phyloP scores from a whole-genome alignment of 2,329 filamentous ascomycete species.

The Paecilomyces sp. region DNA sequence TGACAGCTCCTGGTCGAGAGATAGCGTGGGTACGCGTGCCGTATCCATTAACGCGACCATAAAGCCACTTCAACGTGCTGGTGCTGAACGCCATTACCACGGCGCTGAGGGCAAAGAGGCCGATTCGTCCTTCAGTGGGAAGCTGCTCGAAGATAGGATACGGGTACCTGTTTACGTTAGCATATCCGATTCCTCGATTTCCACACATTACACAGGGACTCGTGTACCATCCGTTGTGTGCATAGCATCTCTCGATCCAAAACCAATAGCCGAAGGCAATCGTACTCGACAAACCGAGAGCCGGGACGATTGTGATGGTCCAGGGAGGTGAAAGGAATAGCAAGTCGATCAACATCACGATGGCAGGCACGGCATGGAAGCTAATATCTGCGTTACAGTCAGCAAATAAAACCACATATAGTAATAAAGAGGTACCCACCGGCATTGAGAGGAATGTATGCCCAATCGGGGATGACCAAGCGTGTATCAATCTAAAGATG shows the following conservation, averaged over 20 bases:
- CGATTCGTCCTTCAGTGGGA: constrained; percentile 56
- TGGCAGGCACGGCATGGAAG: constrained; percentile 46
- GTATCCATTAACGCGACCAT: constrained; percentile 46
- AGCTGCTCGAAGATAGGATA: constrained; percentile 76
- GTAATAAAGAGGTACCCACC: constrained; percentile 18
- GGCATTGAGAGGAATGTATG: constrained; percentile 27
- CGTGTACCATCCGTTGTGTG: constrained; percentile 52
- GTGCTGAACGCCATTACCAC: constrained; percentile 66
- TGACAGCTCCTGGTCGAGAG: constrained; percentile 23
- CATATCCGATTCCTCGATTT: neutral
- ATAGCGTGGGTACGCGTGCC: constrained; percentile 13
- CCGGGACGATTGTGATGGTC: constrained; percentile 47
- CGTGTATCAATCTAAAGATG: constrained; percentile 32
- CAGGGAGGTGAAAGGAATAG: constrained; percentile 55
- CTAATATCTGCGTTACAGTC: constrained; percentile 28
- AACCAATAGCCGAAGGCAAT: constrained; percentile 57
- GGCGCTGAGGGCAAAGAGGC: constrained; percentile 64
- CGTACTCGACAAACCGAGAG: constrained; percentile 40
- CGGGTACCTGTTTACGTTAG: constrained; percentile 57
- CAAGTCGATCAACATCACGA: constrained; percentile 49
- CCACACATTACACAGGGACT: neutral
- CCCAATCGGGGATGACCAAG: constrained; percentile 44
- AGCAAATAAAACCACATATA: neutral
- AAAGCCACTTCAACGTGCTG: constrained; percentile 59
- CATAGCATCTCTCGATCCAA: constrained; percentile 56